Evolutionary conservation across 768 basidiomycete species (phyloP), one percentile per base, ranked within the genome.

Genomic region (Suillus subaureus): DNA sequence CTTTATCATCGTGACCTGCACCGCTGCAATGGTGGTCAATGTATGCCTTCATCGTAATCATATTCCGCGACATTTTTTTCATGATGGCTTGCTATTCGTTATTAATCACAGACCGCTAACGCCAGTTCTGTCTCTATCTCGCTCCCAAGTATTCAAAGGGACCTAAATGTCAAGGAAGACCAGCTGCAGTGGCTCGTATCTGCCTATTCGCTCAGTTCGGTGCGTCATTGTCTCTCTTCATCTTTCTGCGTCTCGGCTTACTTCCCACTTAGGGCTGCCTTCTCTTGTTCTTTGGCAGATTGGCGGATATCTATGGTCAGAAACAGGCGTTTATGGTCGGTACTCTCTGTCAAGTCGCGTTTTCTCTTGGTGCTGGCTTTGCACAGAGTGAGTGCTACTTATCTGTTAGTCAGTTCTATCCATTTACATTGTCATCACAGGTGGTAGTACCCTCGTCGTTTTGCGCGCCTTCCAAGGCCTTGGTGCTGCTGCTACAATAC

Each of bases 281-380:
- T 16, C 83, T 94, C 4, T 80, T 95, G 16, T 83, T 93, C 16
- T 87, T 87, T 42, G 94, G 94, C 0, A 82, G 92, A n/a, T 75
- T 94, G 1, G 92, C 93, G 1, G 94, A 95, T 73, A 76, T 92
- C 2, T 87, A 90, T 68, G 93, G 94, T 1, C 83, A 92, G 35
- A 93, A 91, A 70, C 82, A 79, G 42, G 81, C 81, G 0, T 96
- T 93, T 74, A 64, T 90, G 8, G 16, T 80, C 6, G 94, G 94
- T 1, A 85, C 87, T 39, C 9, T 78, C 5, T 78, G 83, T 66
- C 82, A 89, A 51, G 73, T 81, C 9, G 79, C 81, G 0, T 89
- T 90, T 66, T 84, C 88, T 0, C 71, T 96, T 0, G 89, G 80
- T 3, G 85, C 88, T 69, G 88, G 84, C 1, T 91, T 95, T 66